A percentile compares a stretch with the other conserved stretches of the same genome.
Conservation (phyloP, 2,329 filamentous ascomycete species). For the Ophiostoma ulmi region DNA sequence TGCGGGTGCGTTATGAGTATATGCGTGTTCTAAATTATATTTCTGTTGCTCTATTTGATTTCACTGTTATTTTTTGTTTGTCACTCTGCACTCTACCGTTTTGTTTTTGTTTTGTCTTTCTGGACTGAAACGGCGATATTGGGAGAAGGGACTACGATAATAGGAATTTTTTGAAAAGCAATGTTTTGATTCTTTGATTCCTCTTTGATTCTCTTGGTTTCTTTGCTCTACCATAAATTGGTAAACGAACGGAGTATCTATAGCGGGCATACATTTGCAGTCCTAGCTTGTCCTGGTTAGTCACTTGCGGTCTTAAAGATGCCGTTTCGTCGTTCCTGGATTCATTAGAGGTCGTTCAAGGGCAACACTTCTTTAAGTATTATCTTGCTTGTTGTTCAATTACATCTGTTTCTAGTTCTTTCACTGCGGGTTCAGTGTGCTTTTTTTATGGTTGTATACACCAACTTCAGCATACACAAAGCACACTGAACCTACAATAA, state of each 20-base stretch:
- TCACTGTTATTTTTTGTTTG: slow-evolving; percentile 5
- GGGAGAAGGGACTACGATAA: background rate
- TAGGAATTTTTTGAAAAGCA: background rate
- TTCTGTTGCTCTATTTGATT: background rate
- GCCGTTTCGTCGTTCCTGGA: no score
- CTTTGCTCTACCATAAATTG: background rate
- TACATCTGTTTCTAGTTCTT: no score
- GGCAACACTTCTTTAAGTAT: no score
- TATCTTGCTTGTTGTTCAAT: no score
- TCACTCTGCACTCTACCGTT: background rate
- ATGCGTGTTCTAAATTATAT: slow-evolving; percentile 12
- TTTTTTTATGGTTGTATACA: no score
- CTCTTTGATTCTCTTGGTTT: background rate
- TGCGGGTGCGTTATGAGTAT: background rate
- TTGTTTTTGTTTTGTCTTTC: slow-evolving; percentile 1
- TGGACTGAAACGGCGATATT: background rate
- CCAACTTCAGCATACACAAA: no score
- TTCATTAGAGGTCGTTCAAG: no score
- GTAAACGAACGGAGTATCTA: background rate
- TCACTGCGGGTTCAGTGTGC: no score
- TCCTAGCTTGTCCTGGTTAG: no score
- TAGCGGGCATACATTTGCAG: no score
- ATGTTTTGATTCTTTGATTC: background rate
- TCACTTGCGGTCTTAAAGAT: no score
- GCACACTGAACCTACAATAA: no score